phyloP scores from a whole-genome alignment of 345 rosid species.

The Hypericum perforatum region DNA sequence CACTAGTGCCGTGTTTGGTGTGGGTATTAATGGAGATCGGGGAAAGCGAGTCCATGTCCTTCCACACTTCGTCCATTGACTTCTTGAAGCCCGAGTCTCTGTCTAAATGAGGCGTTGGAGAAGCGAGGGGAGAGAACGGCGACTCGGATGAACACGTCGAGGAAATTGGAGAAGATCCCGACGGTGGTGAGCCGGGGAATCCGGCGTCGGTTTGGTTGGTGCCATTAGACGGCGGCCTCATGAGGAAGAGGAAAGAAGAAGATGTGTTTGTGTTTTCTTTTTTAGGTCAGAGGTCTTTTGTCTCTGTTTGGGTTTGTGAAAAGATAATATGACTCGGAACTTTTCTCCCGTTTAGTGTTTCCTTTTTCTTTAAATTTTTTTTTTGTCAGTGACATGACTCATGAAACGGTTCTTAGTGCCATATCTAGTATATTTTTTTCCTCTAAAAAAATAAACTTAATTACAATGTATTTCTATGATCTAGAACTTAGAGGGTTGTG shows the following conservation, averaged over 20 bases:
- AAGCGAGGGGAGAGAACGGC: slow-evolving; percentile 7
- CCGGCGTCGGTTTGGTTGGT: background rate
- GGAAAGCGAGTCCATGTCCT: slow-evolving; percentile 24
- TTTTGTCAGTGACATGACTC: too few relatives aligned
- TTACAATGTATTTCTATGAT: too few relatives aligned
- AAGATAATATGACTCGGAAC: too few relatives aligned
- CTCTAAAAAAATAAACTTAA: too few relatives aligned
- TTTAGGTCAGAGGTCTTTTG: too few relatives aligned
- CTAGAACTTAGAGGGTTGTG: too few relatives aligned
- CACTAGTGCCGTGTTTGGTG: background rate
- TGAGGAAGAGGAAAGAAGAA: background rate
- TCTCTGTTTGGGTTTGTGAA: too few relatives aligned
- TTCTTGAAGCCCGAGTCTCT: background rate
- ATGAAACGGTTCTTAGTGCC: too few relatives aligned
- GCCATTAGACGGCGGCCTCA: slow-evolving; percentile 11
- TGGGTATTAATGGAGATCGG: slow-evolving; percentile 9
- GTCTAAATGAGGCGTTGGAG: background rate
- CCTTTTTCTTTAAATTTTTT: too few relatives aligned
- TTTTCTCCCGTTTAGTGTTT: too few relatives aligned
- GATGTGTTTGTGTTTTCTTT: too few relatives aligned
- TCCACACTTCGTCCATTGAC: slow-evolving; percentile 46
- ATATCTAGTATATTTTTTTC: too few relatives aligned
- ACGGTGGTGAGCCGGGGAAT: background rate
- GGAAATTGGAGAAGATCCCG: background rate
- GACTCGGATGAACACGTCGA: slow-evolving; percentile 2